Percentiles rank a stretch among this genome's conserved stretches.
phyloP scores from a whole-genome alignment of 2,329 filamentous ascomycete species.

The Nigrospora osmanthi region DNA sequence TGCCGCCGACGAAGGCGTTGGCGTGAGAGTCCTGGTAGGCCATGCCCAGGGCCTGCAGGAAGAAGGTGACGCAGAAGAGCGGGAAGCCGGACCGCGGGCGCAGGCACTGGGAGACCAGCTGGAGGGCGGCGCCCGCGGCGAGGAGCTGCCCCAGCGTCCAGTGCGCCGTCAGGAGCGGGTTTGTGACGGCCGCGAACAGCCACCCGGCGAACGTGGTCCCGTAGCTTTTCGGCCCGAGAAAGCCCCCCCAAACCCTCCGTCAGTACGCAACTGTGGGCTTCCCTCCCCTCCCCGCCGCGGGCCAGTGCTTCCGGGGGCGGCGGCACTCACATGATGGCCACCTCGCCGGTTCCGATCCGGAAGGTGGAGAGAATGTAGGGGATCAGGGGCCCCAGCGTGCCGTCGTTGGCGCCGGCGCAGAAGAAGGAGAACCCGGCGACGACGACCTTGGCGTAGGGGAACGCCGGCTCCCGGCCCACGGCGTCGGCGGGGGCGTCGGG shows the following conservation, averaged over 20 bases:
- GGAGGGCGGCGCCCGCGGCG: constrained; percentile 44
- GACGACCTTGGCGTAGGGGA: constrained; percentile 36
- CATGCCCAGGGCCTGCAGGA: constrained; percentile 49
- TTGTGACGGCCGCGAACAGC: constrained; percentile 49
- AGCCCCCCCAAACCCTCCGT: background rate
- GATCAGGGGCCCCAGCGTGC: constrained; percentile 53
- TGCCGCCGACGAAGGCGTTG: constrained; percentile 51
- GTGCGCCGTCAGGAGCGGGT: constrained; percentile 42
- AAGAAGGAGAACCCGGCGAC: constrained; percentile 56
- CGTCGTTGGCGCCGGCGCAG: constrained; percentile 57
- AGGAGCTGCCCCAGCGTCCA: constrained; percentile 51
- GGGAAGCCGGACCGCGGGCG: constrained; percentile 49
- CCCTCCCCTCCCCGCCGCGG: too few species aligned
- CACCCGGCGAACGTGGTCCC: constrained; percentile 52
- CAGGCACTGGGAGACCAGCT: constrained; percentile 45
- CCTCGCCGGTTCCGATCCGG: constrained; percentile 23
- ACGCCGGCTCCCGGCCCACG: constrained; percentile 11
- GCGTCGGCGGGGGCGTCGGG: constrained; percentile 5
- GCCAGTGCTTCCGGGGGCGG: background rate
- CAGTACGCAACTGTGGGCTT: background rate
- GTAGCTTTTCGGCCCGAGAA: constrained; percentile 27
- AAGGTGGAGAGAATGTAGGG: constrained; percentile 55
- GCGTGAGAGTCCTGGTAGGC: constrained; percentile 57
- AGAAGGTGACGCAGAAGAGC: constrained; percentile 50
- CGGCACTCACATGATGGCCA: constrained; percentile 17